Base-by-base conservation (phyloP, 2,329 filamentous ascomycete species). In the Scytalidium lignicola region DNA sequence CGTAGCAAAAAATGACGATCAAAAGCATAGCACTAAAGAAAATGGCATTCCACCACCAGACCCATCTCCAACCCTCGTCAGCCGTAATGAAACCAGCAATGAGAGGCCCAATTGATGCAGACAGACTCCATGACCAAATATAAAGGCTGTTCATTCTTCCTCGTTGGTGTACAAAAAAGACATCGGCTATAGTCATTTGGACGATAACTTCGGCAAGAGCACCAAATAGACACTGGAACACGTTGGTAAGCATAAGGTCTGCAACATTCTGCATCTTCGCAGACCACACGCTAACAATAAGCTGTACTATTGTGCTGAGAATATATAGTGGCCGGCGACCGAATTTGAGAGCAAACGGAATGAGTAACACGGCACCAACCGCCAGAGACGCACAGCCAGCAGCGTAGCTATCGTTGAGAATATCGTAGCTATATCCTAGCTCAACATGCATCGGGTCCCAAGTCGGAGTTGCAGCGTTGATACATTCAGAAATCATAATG, bases 141-240 rank as follows among this genome's bases (percentile, higher is more conserved):
- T 74, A 79, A 10, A 74, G 64, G 0, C 62, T 64, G 50, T 78
- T 80, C 68, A 73, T 71, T 2, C 65, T 59, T 0, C 69, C 74
- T 18, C 70, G 65, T 47, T 76, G 63, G 45, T 76, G 73, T 3
- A 75, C 65, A 49, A 76, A 76, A 58, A 71, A 76, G 41, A 77
- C 47, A 53, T 76, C 73, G 10, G 68, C 67, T 10, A 75, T 67
- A 0, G 72, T 75, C 60, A 75, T 71, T 47, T 75, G 72, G 0
- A 74, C 68, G 21, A 75, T 60, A 0, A 64, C 63, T 55, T 76
- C 73, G 22, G 62, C 62, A 0, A 74, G 49, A 4, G 72, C 69
- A 2, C 74, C 74, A 3, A 67, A 58, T 18, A 74, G 61, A 28
- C 74, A 70, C n/a, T 61, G 61, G 15, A 77, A 39, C 0, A 72